phyloP scores from a whole-genome alignment of 73 alveolate species.

The Durusdinium trenchii region DNA sequence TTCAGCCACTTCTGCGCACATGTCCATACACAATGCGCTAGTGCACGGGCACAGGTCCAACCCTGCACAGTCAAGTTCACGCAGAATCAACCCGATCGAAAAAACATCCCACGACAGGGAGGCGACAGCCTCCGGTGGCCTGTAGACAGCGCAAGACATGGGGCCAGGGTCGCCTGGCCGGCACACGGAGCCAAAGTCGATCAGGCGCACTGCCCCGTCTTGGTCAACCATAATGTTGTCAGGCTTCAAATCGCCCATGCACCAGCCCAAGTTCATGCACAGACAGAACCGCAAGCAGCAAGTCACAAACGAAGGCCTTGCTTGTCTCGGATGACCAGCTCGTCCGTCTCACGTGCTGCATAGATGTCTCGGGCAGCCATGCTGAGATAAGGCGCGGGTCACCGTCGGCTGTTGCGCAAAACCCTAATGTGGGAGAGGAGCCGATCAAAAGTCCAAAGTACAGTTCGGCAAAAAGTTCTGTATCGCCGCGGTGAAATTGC shows the following conservation, averaged over 20 bases:
- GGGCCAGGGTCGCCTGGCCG: slow-evolving; percentile 67
- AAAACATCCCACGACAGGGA: not conserved
- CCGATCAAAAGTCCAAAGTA: slow-evolving; percentile 47
- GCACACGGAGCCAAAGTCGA: slow-evolving; percentile 42
- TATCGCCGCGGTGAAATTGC: slow-evolving; percentile 18
- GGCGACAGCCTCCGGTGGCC: not conserved
- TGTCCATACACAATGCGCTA: not conserved
- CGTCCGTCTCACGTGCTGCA: slow-evolving; percentile 46
- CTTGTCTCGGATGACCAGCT: not conserved
- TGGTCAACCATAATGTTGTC: slow-evolving; percentile 26
- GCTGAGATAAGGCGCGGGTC: slow-evolving; percentile 51
- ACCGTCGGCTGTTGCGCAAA: slow-evolving; percentile 41
- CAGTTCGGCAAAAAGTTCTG: slow-evolving; percentile 1
- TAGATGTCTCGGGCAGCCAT: slow-evolving; percentile 22
- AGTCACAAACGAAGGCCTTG: slow-evolving; percentile 3
- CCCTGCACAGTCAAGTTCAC: not conserved
- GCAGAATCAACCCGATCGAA: not conserved
- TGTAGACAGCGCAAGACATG: not conserved
- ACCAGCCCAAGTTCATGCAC: slow-evolving; percentile 32
- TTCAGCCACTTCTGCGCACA: not conserved
- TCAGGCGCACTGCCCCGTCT: not conserved
- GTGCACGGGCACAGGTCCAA: slow-evolving; percentile 14
- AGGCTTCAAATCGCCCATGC: slow-evolving; percentile 58
- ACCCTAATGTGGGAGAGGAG: slow-evolving; percentile 9
- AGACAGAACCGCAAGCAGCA: not conserved